Conservation (phyloP, 2,329 filamentous ascomycete species). For the Chaetomium sp. region DNA sequence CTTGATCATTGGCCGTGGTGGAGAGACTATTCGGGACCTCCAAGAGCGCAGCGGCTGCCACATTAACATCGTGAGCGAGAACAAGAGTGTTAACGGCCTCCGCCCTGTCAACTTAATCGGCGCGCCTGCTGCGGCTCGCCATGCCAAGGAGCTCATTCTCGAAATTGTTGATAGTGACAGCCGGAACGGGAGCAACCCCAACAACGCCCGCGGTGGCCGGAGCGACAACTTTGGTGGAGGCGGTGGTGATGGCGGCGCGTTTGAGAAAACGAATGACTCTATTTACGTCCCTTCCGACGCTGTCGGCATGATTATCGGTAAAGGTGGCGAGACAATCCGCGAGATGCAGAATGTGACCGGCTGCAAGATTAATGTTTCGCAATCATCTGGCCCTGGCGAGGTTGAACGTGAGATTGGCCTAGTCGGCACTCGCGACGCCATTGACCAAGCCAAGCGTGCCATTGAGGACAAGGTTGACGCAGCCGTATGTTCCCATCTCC, state of each 20-base stretch:
- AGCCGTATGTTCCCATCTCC: conserved; percentile 53
- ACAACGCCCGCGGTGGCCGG: conserved; percentile 24
- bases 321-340: conserved; percentile 88
- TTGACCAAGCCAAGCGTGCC: conserved; percentile 71
- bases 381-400: conserved; percentile 69
- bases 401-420: conserved; percentile 80
- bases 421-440: conserved; percentile 69
- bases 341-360: conserved; percentile 84
- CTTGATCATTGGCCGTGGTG: conserved; percentile 86
- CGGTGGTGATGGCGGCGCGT: conserved; percentile 32
- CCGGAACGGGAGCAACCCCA: conserved; percentile 38
- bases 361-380: conserved; percentile 92
- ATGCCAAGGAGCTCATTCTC: conserved; percentile 81
- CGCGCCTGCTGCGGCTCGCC: conserved; percentile 63
- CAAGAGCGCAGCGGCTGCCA: conserved; percentile 91
- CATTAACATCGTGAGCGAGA: conserved; percentile 90
- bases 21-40: conserved; percentile 86
- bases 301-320: conserved; percentile 94
- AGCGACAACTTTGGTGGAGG: conserved; percentile 17
- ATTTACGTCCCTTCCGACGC: conserved; percentile 85
- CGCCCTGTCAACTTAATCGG: conserved; percentile 88
- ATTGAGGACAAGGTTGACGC: conserved; percentile 91
- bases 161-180: conserved; percentile 93
- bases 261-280: conserved; percentile 71
- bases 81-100: conserved; percentile 84